Conservation (phyloP, 148 eudicot genomes). For the Fagopyrum tataricum region DNA sequence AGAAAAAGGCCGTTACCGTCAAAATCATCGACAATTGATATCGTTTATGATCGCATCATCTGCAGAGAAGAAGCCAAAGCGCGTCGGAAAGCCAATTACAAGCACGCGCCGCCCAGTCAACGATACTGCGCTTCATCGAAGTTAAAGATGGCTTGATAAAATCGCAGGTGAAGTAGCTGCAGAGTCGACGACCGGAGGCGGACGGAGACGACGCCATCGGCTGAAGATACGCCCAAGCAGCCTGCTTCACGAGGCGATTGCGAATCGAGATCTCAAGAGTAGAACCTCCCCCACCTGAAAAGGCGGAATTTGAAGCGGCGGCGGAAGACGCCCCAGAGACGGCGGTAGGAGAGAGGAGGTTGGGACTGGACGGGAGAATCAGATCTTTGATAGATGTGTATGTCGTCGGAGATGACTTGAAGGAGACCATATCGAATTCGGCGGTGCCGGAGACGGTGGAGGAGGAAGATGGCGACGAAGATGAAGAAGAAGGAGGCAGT, state of each 20-base stretch:
- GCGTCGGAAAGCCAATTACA: slow-evolving; percentile 28
- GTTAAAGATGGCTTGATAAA: slow-evolving; percentile 19
- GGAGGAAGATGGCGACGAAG: not conserved
- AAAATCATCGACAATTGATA: not conserved
- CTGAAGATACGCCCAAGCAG: slow-evolving; percentile 96
- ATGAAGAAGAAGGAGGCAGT: not conserved
- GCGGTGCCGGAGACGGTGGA: slow-evolving; percentile 16
- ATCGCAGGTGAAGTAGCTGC: slow-evolving; percentile 24
- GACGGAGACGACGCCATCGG: slow-evolving; percentile 49
- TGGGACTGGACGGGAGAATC: slow-evolving; percentile 37
- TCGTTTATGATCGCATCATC: slow-evolving; percentile 15
- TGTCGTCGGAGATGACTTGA: slow-evolving; percentile 21
- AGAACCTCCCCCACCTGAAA: not conserved
- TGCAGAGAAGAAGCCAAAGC: slow-evolving; percentile 36
- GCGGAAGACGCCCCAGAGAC: slow-evolving; percentile 22
- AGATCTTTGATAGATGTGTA: slow-evolving; percentile 40
- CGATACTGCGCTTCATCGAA: slow-evolving; percentile 14
- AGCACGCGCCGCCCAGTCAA: slow-evolving; percentile 18
- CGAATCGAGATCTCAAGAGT: slow-evolving; percentile 55
- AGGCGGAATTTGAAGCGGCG: slow-evolving; percentile 28
- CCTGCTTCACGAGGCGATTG: slow-evolving; percentile 81
- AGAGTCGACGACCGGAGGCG: slow-evolving; percentile 19
- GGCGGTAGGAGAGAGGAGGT: slow-evolving; percentile 29
- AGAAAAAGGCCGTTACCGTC: slow-evolving; percentile 5
- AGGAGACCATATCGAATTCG: slow-evolving; percentile 42